phyloP scores from a whole-genome alignment of 306 rosid species.

The Leucaena leucocephala region DNA sequence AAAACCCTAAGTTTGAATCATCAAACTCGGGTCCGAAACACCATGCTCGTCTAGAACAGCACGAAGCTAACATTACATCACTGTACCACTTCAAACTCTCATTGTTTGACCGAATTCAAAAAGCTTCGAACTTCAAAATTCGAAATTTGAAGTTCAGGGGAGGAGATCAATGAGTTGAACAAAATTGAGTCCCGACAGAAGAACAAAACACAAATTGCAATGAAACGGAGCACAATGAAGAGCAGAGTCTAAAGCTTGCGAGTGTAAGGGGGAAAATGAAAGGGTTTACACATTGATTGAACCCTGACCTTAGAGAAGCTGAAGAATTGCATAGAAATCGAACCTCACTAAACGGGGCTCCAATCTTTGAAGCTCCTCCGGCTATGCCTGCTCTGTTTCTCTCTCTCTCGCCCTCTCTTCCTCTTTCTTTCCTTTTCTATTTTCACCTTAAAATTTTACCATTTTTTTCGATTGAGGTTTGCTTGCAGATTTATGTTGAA shows the following conservation, averaged over 20 bases:
- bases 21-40: slow-evolving; percentile 39
- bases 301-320: slow-evolving; percentile 64
- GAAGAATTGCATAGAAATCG: slow-evolving; percentile 68
- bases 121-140: slow-evolving; percentile 47
- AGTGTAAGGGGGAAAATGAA: slow-evolving; percentile 29
- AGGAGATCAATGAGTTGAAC: slow-evolving; percentile 63
- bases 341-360: slow-evolving; percentile 48
- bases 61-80: slow-evolving; percentile 53
- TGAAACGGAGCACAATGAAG: slow-evolving; percentile 52
- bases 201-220: slow-evolving; percentile 34
- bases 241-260: slow-evolving; percentile 42
- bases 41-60: slow-evolving; percentile 38
- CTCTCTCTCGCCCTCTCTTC: background rate
- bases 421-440: background rate
- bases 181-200: slow-evolving; percentile 37
- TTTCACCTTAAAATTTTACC: background rate
- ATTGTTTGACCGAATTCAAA: slow-evolving; percentile 52
- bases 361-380: slow-evolving; percentile 56
- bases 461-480: background rate
- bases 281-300: slow-evolving; percentile 56
- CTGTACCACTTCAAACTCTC: slow-evolving; percentile 51
- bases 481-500: slow-evolving; percentile 44
- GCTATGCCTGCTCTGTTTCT: slow-evolving; percentile 39
- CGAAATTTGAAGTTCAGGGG: slow-evolving; percentile 47
- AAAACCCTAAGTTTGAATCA: slow-evolving; percentile 74